phyloP scores from a whole-genome alignment of 805 yeast genomes.

The Candida morakotiae region DNA sequence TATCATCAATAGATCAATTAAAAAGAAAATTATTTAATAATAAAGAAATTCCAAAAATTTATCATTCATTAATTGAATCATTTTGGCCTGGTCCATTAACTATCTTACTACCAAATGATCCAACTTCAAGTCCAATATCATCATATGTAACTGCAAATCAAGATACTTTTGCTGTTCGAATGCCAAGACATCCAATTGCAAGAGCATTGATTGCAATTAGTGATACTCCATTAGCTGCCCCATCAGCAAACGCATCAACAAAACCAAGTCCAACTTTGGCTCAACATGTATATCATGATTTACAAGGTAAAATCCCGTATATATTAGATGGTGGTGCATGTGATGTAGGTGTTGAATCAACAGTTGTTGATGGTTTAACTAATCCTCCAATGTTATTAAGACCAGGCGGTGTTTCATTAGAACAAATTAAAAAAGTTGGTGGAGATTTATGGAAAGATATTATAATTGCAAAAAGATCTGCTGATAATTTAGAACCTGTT shows the following conservation, averaged over 20 bases:
- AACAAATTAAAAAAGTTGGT: slow-evolving; percentile 62
- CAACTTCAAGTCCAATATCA: slow-evolving; percentile 50
- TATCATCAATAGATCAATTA: slow-evolving; percentile 73
- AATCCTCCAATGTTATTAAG: slow-evolving; percentile 83
- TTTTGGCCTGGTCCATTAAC: slow-evolving; percentile 98
- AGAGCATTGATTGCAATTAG: slow-evolving; percentile 82
- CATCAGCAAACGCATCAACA: slow-evolving; percentile 95
- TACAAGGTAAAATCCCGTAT: slow-evolving; percentile 73
- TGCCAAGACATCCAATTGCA: slow-evolving; percentile 86
- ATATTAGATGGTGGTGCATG: slow-evolving; percentile 91
- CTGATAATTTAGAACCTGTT: slow-evolving; percentile 63
- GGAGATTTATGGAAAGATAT: slow-evolving; percentile 68
- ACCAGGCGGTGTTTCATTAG: slow-evolving; percentile 91
- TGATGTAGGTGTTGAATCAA: slow-evolving; percentile 86
- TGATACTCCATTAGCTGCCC: slow-evolving; percentile 93
- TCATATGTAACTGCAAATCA: slow-evolving; percentile 80
- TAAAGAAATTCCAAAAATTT: slow-evolving; percentile 61
- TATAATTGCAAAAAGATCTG: slow-evolving; percentile 59
- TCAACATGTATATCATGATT: slow-evolving; percentile 75
- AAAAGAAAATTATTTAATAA: slow-evolving; percentile 47
- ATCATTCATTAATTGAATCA: slow-evolving; percentile 55
- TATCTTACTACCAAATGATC: slow-evolving; percentile 62
- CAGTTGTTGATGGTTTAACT: slow-evolving; percentile 88
- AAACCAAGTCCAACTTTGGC: slow-evolving; percentile 92
- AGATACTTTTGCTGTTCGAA: slow-evolving; percentile 84